Evolutionary conservation across 2,329 filamentous ascomycete species (phyloP), one percentile per base, ranked within the genome.

Genomic region (Colletotrichum euphorbiae): DNA sequence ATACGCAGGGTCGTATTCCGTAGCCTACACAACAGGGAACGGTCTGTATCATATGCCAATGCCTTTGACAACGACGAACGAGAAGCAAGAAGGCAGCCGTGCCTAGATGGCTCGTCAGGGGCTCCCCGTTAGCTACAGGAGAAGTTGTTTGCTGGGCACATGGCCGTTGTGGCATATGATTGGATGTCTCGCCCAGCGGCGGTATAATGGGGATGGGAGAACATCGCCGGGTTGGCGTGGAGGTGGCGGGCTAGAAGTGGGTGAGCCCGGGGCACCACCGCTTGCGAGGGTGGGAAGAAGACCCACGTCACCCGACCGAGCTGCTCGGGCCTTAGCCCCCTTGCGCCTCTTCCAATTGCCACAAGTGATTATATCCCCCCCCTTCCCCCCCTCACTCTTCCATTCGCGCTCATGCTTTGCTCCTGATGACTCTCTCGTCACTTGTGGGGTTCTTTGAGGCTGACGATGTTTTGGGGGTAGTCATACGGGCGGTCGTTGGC

Each of bases 251-350:
- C 57, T n/a, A n/a, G 57, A 17, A 36, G 62, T 46, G 45, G 45
- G 48, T 62, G 57, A 52, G 62, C 38, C 57, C 40, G 48, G 48
- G 48, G 21, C 40, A 48, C 31, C 40, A 48, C 13, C 9, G 38
- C 63, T 21, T 48, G 57, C 63, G 50, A 56, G 28, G 21, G 21
- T n/a, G 24, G 24, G 5, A 24, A 24, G 17, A 54, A 38, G 50
- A 46, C 24, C 58, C 57, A 55, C 33, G 63, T 67, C 63, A 67
- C 57, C 63, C 63, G 63, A 66, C 62, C 48, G 57, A 61, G 57
- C 57, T 52, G 24, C 50, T 24, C 24, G 28, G 48, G 40, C 46
- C 57, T 42, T 48, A 28, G 24, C 21, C 24, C 15, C 19, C 38
- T 6, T 36, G 21, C 42, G 58, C 40, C 63, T 33, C 33, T 67